Evolutionary conservation across 768 basidiomycete genomes (phyloP).

Genomic region (Daedaleopsis sinensis): DNA sequence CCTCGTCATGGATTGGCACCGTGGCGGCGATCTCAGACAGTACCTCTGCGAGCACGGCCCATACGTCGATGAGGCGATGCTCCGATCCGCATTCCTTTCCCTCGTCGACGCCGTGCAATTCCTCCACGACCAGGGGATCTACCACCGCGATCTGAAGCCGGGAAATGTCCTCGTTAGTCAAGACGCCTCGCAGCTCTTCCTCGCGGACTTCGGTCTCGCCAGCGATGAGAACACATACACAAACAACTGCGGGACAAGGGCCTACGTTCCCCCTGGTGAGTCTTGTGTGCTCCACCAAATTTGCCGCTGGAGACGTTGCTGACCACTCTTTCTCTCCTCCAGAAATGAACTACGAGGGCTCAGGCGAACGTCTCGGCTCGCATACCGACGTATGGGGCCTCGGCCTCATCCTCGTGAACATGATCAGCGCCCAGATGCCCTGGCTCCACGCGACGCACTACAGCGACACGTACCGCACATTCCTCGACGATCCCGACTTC

Average conservation of each 20-base stretch:
- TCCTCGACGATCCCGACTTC: constrained; percentile 80
- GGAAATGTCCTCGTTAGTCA: constrained; percentile 49
- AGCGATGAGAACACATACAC: constrained; percentile 16
- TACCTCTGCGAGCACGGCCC: constrained; percentile 35
- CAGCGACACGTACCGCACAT: constrained; percentile 72
- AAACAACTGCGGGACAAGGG: constrained; percentile 28
- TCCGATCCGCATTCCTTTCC: constrained; percentile 50
- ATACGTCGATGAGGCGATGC: constrained; percentile 45
- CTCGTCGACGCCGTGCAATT: constrained; percentile 53
- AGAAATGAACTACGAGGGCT: constrained; percentile 84
- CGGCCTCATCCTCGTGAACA: constrained; percentile 92
- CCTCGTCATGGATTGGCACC: constrained; percentile 31
- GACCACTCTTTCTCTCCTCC: not conserved
- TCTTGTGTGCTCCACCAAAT: not conserved
- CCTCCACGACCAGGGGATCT: constrained; percentile 50
- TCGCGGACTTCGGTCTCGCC: constrained; percentile 57
- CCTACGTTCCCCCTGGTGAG: constrained; percentile 36
- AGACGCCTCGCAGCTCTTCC: constrained; percentile 41
- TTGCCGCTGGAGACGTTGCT: constrained; percentile 24
- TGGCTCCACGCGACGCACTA: constrained; percentile 78
- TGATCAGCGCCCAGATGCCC: constrained; percentile 90
- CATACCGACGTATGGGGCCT: constrained; percentile 92
- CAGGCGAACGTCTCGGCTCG: constrained; percentile 60
- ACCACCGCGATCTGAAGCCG: constrained; percentile 59
- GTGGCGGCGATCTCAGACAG: constrained; percentile 50